These are phyloP conservation scores for Scheffersomyces segobiensis DNA, from an alignment of 1,139 yeast species.

Conservation along the genomic window DNA sequence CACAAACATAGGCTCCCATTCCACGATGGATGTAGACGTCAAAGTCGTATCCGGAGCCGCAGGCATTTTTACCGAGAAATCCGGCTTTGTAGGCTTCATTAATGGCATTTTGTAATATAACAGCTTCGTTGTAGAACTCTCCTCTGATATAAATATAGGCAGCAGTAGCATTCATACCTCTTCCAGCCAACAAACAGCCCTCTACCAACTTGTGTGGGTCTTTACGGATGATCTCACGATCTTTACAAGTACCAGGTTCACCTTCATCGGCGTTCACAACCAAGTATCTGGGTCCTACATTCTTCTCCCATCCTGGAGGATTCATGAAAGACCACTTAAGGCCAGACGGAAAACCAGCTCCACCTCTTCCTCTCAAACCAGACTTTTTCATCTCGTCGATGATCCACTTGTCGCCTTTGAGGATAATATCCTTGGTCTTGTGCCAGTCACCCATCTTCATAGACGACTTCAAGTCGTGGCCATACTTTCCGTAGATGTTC, in stretches of 20 bases:
- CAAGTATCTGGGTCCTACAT: conserved; percentile 78
- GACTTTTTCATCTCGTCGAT: conserved; percentile 82
- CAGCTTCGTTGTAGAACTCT: conserved; percentile 81
- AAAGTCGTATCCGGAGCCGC: conserved; percentile 83
- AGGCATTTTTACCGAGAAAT: conserved; percentile 75
- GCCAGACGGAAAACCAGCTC: conserved; percentile 91
- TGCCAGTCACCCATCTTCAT: conserved; percentile 87
- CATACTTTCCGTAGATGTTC: conserved; percentile 73
- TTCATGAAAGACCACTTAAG: conserved; percentile 92
- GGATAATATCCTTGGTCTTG: conserved; percentile 79
- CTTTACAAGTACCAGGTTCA: conserved; percentile 92
- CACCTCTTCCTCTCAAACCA: conserved; percentile 89
- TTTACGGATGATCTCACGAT: conserved; percentile 83
- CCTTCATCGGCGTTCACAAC: conserved; percentile 94
- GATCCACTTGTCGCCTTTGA: conserved; percentile 86
- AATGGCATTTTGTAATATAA: conserved; percentile 70
- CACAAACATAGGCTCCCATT: conserved; percentile 90
- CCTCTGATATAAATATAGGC: conserved; percentile 90
- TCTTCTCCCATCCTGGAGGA: conserved; percentile 93
- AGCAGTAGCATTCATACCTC: conserved; percentile 92
- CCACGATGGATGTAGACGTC: conserved; percentile 85
- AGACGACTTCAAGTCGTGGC: conserved; percentile 72
- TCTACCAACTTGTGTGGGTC: conserved; percentile 89
- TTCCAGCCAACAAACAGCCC: conserved; percentile 83
- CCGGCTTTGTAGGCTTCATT: conserved; percentile 85